These are phyloP conservation scores for Venturiaceae sp. DNA, from an alignment of 2,329 filamentous ascomycete species.

Conservation along the genomic window DNA sequence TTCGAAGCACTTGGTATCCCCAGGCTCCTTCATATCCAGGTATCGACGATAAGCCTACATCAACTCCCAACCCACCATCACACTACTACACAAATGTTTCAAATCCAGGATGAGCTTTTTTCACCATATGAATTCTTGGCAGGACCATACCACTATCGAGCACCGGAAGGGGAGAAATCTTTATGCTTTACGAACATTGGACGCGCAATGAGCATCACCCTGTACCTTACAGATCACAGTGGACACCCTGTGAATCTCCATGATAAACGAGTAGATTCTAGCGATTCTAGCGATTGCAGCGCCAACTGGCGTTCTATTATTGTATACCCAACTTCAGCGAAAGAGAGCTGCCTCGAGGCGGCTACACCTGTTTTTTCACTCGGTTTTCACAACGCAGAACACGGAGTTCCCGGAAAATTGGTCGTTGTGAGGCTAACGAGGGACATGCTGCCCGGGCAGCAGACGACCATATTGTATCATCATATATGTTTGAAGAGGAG, in stretches of 20 bases:
- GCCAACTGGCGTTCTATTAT: neutral
- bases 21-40: neutral
- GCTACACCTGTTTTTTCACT: neutral
- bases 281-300: neutral
- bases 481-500: neutral
- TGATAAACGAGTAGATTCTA: neutral
- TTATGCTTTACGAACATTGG: neutral
- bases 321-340: neutral
- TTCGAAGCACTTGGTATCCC: neutral
- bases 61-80: neutral
- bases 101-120: neutral
- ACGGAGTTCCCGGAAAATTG: neutral
- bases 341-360: neutral
- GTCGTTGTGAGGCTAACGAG: neutral
- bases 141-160: neutral
- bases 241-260: neutral
- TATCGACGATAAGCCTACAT: neutral
- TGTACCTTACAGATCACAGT: neutral
- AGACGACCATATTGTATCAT: neutral
- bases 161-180: neutral
- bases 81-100: neutral
- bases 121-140: neutral
- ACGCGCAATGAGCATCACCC: neutral
- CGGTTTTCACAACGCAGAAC: neutral
- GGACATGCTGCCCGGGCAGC: neutral